phyloP scores from a whole-genome alignment of 2,329 filamentous ascomycete species.

The Neurospora sp. region DNA sequence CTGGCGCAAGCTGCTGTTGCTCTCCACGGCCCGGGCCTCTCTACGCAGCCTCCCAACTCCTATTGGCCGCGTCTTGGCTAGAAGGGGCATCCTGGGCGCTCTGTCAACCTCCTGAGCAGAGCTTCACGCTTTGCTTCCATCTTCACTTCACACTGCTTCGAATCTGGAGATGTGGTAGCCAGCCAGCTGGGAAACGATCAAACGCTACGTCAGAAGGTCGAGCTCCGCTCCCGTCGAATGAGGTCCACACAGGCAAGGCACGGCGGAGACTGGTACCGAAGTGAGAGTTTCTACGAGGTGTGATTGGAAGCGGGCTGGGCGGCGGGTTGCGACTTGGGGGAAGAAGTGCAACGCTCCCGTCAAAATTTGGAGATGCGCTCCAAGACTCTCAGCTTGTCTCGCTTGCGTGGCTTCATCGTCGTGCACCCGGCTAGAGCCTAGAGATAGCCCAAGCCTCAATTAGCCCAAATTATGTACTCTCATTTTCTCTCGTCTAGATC shows the following conservation, averaged over 20 bases:
- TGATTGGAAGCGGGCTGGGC: not conserved
- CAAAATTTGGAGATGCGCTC: not conserved
- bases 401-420: not conserved
- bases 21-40: not conserved
- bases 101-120: not conserved
- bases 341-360: not conserved
- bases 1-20: not conserved
- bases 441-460: not conserved
- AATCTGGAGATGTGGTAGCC: not conserved
- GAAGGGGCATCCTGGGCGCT: not conserved
- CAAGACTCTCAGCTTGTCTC: not conserved
- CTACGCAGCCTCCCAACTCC: not conserved
- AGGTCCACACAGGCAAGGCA: not conserved
- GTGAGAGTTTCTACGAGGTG: not conserved
- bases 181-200: conserved; percentile 9
- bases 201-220: conserved; percentile 14
- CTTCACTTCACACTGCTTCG: not conserved
- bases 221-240: not conserved
- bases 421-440: not conserved
- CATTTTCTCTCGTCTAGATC: not conserved
- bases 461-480: not conserved
- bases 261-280: not conserved
- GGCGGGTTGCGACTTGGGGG: not conserved
- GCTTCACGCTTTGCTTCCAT: not conserved
- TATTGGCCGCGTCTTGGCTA: not conserved